Base-by-base conservation (phyloP, 2,329 filamentous ascomycete species). In the Tolypocladium pustulatum region DNA sequence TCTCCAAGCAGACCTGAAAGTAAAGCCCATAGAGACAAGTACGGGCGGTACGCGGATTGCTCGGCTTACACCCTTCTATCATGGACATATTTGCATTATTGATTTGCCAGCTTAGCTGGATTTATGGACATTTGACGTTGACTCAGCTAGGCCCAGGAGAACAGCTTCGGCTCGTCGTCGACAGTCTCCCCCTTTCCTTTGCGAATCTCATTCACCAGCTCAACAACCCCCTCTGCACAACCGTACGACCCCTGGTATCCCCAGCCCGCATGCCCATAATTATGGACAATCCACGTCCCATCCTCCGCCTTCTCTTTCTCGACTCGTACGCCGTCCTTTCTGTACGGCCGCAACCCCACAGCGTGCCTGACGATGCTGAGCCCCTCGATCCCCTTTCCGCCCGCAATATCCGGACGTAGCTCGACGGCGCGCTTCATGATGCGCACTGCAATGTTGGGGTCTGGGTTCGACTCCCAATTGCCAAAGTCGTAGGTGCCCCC, bases 401-500 rank as follows among this genome's bases (percentile, higher is more conserved):
- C 76, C 1, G 83, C 83, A 62, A 93, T 75, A 58, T 79, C 76
- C 0, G 90, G 90, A 66, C 84, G 83, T 36, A 84, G 71, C 37
- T 83, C 81, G 7, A 90, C 77, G 27, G 81, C 80, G n/a, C 91
- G 82, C 73, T 86, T 85, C 89, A 96, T 94, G 69, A 96, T 96
- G 15, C 91, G 81, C 57, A 81, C 74, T 0, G 91, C 90, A n/a
- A 91, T 78, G 68, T 89, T 90, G 0, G 87, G 86, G 66, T 96
- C 91, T 0, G 88, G 85, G 63, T 87, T 81, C 41, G 85, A 81
- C 64, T 94, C 89, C 90, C 90, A 96, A 67, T 86, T 88, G 34
- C 85, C 81, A 65, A 87, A 83, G 70, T 91, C 86, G 66, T 95
- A 89, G 54, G 87, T 93, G 2, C 92, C 92, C n/a, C 91, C 92